Evolutionary conservation across 345 rosid genomes (phyloP), one percentile per base, ranked within the genome.

Genomic region (Gossypium anomalum): DNA sequence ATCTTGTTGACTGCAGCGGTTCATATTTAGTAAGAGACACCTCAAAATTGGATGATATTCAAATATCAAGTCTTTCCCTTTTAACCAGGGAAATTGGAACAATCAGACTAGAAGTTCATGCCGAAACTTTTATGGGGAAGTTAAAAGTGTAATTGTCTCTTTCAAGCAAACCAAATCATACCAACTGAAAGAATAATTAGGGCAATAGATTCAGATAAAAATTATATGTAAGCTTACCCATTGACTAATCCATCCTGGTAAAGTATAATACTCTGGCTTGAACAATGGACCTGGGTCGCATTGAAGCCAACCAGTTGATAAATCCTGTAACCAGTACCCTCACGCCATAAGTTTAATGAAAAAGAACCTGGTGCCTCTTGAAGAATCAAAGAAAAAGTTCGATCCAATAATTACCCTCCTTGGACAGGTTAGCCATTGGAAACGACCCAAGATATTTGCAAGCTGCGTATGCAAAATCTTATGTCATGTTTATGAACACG

Each of bases 351-450:
- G 25, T n/a, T 72, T 23, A 59, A 45, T 49, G 17, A 59, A 67
- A 75, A 61, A 25, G 51, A 20, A 76, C 70, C 51, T 1, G 23
- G 22, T 58, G 38, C 44, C 7, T 72, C 52, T 70, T 76, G 60
- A 83, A 65, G 70, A 16, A 63, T 19, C 51, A 75, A 76, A 55
- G 10, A 51, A 17, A 6, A 17, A 8, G 19, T 72, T 65, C 16
- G 52, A 70, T 59, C 45, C 62, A 70, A 75, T 22, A 51, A 76
- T 78, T 87, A 91, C 99, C 95, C 90, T 91, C 73, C 99, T 77
- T 14, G 99, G 98, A 87, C 99, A 95, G 73, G 99, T 95, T 67
- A 87, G 82, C 99, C 99, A 95, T 79, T 86, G 91, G 78, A 82
- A 92, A 80, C 90, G 95, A 17, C 99, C 98, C 92, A 95, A 70